Conservation (phyloP, 2,329 filamentous ascomycete species). For the Stagonosporopsis vannaccii region DNA sequence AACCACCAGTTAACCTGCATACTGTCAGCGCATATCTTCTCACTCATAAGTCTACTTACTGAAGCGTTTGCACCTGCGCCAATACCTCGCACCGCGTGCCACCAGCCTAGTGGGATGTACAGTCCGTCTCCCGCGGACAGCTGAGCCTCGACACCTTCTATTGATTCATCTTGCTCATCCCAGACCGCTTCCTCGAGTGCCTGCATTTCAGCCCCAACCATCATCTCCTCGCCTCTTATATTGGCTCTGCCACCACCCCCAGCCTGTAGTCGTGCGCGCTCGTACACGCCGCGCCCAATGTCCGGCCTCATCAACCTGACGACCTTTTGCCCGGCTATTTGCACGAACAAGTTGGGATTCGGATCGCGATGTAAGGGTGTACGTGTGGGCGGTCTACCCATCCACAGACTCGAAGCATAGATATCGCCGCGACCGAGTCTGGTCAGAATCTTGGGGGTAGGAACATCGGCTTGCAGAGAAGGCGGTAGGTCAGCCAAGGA, state of each 20-base stretch:
- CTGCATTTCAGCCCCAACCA: constrained; percentile 76
- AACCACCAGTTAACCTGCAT: constrained; percentile 80
- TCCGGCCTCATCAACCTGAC: constrained; percentile 74
- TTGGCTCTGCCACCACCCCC: constrained; percentile 58
- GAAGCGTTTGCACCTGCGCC: constrained; percentile 66
- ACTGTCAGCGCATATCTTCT: constrained; percentile 26
- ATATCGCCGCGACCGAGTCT: constrained; percentile 77
- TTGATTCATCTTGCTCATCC: constrained; percentile 51
- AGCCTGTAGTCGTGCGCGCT: constrained; percentile 44
- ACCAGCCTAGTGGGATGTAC: constrained; percentile 85
- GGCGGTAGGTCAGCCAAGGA: constrained; percentile 72
- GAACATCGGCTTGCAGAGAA: constrained; percentile 69
- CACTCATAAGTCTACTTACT: constrained; percentile 45
- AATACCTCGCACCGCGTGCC: constrained; percentile 79
- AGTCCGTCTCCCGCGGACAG: constrained; percentile 73
- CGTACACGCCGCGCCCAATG: constrained; percentile 71
- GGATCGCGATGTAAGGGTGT: constrained; percentile 93
- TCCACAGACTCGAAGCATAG: constrained; percentile 88
- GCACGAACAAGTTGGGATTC: constrained; percentile 91
- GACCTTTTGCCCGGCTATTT: constrained; percentile 75
- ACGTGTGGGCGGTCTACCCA: constrained; percentile 84
- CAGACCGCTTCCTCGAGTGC: constrained; percentile 75
- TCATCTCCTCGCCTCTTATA: constrained; percentile 87
- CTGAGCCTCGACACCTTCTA: constrained; percentile 46
- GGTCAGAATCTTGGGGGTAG: constrained; percentile 69